phyloP scores from a whole-genome alignment of 352 stramenopile species.

The Pythium monospermum region DNA sequence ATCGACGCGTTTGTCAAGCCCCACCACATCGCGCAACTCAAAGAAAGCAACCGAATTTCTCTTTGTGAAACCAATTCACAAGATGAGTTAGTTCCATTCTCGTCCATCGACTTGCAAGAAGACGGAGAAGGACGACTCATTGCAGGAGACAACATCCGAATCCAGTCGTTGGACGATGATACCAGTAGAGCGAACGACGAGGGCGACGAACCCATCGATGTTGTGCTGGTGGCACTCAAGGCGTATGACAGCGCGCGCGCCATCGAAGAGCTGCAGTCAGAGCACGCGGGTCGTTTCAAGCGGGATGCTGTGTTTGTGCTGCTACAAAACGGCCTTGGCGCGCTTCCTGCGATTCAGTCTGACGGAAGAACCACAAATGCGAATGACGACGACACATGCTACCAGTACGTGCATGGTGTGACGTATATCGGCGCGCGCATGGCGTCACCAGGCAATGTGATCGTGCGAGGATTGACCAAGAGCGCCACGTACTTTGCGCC shows the following conservation, averaged over 20 bases:
- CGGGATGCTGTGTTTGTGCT: constrained; percentile 51
- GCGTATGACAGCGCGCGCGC: constrained; percentile 47
- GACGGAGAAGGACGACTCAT: constrained; percentile 6
- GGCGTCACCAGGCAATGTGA: constrained; percentile 33
- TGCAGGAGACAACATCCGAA: constrained; percentile 22
- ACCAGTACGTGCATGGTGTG: constrained; percentile 54
- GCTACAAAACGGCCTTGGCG: constrained; percentile 62
- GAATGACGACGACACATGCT: background rate
- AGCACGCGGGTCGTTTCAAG: constrained; percentile 30
- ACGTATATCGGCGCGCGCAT: constrained; percentile 59
- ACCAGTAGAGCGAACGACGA: background rate
- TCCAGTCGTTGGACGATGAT: constrained; percentile 26
- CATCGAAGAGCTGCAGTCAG: constrained; percentile 30
- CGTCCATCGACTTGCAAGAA: constrained; percentile 1
- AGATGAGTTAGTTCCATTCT: background rate
- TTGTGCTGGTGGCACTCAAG: constrained; percentile 66
- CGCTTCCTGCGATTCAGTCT: constrained; percentile 21
- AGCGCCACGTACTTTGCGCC: constrained; percentile 53
- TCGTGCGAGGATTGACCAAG: constrained; percentile 39
- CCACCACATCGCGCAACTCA: constrained; percentile 28
- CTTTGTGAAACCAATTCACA: constrained; percentile 5
- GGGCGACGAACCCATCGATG: constrained; percentile 31
- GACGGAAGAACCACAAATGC: background rate
- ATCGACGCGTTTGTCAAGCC: constrained; percentile 56
- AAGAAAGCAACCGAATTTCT: background rate